Percentiles rank a stretch among this genome's conserved stretches.
Evolutionary conservation across 2,329 filamentous ascomycete species (phyloP).

Genomic region (Coccinonectria pachysandricola): DNA sequence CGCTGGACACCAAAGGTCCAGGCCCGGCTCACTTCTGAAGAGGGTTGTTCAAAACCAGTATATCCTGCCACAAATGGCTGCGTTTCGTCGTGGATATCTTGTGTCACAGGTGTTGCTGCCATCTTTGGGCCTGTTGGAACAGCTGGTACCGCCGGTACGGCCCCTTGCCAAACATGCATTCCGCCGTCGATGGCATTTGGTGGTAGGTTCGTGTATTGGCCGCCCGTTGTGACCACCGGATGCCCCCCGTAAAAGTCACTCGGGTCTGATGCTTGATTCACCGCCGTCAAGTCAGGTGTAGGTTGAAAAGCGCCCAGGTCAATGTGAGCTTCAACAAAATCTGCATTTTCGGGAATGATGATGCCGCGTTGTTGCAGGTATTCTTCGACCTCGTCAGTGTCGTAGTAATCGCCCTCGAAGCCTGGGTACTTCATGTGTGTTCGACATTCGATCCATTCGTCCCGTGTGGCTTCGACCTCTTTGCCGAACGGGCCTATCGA

Average conservation of each 20-base stretch:
- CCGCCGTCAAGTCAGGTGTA: slow-evolving; percentile 5
- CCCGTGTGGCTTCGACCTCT: slow-evolving; percentile 28
- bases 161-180: no score
- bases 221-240: slow-evolving; percentile 1
- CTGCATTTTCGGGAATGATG: slow-evolving; percentile 47
- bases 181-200: no score
- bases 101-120: no score
- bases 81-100: no score
- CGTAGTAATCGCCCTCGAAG: slow-evolving; percentile 67
- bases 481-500: slow-evolving; percentile 39
- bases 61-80: no score
- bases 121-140: no score
- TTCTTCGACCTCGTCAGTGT: slow-evolving; percentile 64
- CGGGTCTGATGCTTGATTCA: neutral
- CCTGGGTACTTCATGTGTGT: slow-evolving; percentile 47
- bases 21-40: no score
- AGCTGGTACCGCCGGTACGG: no score
- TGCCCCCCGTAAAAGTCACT: slow-evolving; percentile 8
- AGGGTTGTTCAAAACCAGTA: no score
- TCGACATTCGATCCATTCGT: slow-evolving; percentile 32
- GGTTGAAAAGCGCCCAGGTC: slow-evolving; percentile 32
- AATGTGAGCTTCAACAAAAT: slow-evolving; percentile 51
- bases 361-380: slow-evolving; percentile 59
- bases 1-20: no score
- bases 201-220: no score